Evolutionary conservation across 495 filamentous ascomycete genomes (phyloP), one percentile per base, ranked within the genome.

Genomic region (Pseudevernia furfuracea): DNA sequence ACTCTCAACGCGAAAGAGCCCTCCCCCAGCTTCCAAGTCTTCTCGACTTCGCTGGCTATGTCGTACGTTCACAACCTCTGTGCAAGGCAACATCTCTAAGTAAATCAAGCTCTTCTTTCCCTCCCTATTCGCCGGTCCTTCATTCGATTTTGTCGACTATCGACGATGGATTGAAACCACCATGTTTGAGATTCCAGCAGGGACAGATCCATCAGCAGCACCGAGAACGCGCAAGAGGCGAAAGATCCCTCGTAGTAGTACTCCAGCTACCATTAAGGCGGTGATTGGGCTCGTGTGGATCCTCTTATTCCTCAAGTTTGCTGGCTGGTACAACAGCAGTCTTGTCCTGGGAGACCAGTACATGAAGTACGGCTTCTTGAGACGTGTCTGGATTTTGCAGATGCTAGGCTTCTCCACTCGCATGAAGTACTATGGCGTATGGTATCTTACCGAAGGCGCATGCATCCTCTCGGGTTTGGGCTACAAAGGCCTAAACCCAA

Each of bases 101-200:
- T 28, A 15, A 15, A 14, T 38, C 25, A n/a, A 78, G 76, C 77
- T 96, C 43, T 98, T 97, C 80, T 98, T 98, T 75, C 94, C 94
- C 14, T 85, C 88, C 10, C 78, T 98, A 17, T 85, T 97, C 66
- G 86, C 80, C 3, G 94, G 94, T 0, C 94, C 94, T 4, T 85
- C 94, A 4, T 97, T 97, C 67, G 95, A 98, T 72, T 97, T 88
- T 73, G 85, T 88, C 44, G 92, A 97, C 69, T 98, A 96, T 76
- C 84, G 83, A 46, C 84, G 87, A 49, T 98, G 92, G 90, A 87
- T 98, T 65, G 91, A 94, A 67, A 93, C 90, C 41, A 89, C 86
- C 64, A 95, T 98, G 82, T 98, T 98, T 74, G 89, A 96, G 32
- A 79, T 96, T 4, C 90, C 91, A 14, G 82, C 86, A 6, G 86